Evolutionary conservation across 805 yeast genomes (phyloP).

Genomic region (Barnettozyma wickerhamii): DNA sequence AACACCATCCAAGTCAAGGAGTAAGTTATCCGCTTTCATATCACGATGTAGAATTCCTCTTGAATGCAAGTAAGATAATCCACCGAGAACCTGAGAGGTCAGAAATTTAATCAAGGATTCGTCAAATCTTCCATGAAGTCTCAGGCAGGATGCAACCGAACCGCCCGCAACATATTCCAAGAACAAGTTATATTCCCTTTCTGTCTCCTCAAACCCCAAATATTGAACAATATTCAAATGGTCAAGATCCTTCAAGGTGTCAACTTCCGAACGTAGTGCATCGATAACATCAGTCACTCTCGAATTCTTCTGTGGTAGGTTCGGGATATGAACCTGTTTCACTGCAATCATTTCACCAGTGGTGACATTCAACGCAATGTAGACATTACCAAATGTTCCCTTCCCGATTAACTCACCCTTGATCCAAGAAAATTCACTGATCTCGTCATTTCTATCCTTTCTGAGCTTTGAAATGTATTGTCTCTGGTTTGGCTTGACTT

Average conservation of each 20-base stretch:
- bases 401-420: slow-evolving; percentile 95
- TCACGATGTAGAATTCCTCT: slow-evolving; percentile 90
- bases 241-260: slow-evolving; percentile 88
- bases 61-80: slow-evolving; percentile 82
- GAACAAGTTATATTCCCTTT: slow-evolving; percentile 76
- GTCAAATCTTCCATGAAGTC: slow-evolving; percentile 81
- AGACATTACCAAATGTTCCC: slow-evolving; percentile 96
- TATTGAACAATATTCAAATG: slow-evolving; percentile 95
- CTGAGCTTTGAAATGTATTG: slow-evolving; percentile 59
- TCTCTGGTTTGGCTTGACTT: slow-evolving; percentile 71
- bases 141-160: slow-evolving; percentile 80
- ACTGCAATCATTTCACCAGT: slow-evolving; percentile 99
- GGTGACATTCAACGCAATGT: slow-evolving; percentile 85
- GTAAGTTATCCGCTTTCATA: slow-evolving; percentile 87
- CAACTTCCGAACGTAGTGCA: slow-evolving; percentile 86
- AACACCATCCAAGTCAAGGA: slow-evolving; percentile 86
- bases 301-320: slow-evolving; percentile 33
- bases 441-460: slow-evolving; percentile 55
- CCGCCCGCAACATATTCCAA: slow-evolving; percentile 98
- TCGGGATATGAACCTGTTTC: slow-evolving; percentile 79
- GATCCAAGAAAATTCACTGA: slow-evolving; percentile 93
- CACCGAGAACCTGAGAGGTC: slow-evolving; percentile 75
- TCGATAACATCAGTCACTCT: slow-evolving; percentile 62
- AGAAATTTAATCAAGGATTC: slow-evolving; percentile 69
- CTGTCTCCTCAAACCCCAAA: slow-evolving; percentile 80